A percentile compares a stretch with the other conserved stretches of the same genome.
These are phyloP conservation scores for Tripidium arundinaceum DNA, from an alignment of 202 grass and related monocot genomes.

Conservation along the genomic window DNA sequence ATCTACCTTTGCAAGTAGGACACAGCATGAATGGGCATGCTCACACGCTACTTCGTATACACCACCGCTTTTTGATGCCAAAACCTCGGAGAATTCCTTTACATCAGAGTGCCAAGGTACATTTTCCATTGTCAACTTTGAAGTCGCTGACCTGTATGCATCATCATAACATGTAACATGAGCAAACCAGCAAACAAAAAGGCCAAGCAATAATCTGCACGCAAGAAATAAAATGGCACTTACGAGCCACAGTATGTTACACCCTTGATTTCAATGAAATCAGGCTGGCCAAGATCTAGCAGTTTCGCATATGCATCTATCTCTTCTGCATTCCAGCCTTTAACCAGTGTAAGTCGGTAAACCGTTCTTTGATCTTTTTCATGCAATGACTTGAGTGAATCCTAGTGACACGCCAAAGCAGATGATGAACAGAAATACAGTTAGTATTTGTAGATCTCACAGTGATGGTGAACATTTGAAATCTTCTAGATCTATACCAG, in stretches of 20 bases:
- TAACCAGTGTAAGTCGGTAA: slow-evolving; percentile 91
- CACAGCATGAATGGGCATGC: slow-evolving; percentile 94
- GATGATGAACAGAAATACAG: slow-evolving; percentile 10
- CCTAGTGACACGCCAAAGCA: slow-evolving; percentile 35
- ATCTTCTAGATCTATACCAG: slow-evolving; percentile 50
- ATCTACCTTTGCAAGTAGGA: slow-evolving; percentile 73
- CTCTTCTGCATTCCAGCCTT: slow-evolving; percentile 96
- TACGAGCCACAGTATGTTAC: slow-evolving; percentile 98
- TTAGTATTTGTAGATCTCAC: slow-evolving; percentile 36
- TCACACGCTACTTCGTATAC: slow-evolving; percentile 86
- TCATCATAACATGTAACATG: slow-evolving; percentile 1
- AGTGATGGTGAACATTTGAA: slow-evolving; percentile 6
- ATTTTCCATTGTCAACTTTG: slow-evolving; percentile 99
- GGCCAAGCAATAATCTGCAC: not conserved
- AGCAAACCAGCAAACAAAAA: slow-evolving; percentile 6
- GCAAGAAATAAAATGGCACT: slow-evolving; percentile 25
- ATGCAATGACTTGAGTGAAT: slow-evolving; percentile 76
- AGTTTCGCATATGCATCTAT: slow-evolving; percentile 82
- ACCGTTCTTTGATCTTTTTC: slow-evolving; percentile 92
- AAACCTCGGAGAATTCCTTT: slow-evolving; percentile 77
- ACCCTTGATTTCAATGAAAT: slow-evolving; percentile 98
- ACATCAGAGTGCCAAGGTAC: slow-evolving; percentile 97
- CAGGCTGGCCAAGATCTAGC: slow-evolving; percentile 70
- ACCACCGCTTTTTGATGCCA: slow-evolving; percentile 76
- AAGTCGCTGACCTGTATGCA: slow-evolving; percentile 68